These are phyloP conservation scores for Bonnemaisonia californica DNA, from an alignment of 31 red algal genomes.

Conservation along the genomic window DNA sequence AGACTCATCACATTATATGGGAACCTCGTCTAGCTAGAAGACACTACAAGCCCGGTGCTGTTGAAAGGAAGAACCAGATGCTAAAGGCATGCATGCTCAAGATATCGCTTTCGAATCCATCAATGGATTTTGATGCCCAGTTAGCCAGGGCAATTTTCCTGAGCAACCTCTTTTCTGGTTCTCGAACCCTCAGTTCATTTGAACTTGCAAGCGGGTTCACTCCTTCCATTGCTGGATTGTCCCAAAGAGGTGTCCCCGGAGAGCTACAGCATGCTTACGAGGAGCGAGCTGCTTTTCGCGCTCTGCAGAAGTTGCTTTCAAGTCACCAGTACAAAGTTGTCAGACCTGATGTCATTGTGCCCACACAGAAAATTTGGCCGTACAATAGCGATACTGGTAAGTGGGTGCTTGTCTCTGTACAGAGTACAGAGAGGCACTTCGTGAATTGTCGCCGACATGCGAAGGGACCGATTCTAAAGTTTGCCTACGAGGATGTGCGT, in stretches of 20 bases:
- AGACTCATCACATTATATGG: not conserved
- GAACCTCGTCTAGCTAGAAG: not conserved
- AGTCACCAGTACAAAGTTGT: no score
- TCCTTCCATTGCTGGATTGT: conserved; percentile 12
- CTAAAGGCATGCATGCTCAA: not conserved
- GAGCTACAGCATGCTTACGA: not conserved
- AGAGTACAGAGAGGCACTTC: no score
- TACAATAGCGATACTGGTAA: no score
- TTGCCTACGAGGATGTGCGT: no score
- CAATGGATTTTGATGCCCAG: not conserved
- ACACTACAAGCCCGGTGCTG: not conserved
- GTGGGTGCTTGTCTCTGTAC: no score
- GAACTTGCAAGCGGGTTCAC: conserved; percentile 2
- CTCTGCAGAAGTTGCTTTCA: not conserved
- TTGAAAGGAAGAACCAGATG: conserved; percentile 1
- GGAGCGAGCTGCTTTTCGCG: not conserved
- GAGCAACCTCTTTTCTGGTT: conserved; percentile 6
- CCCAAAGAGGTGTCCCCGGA: not conserved
- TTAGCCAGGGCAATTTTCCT: not conserved
- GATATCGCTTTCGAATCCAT: not conserved
- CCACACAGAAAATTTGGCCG: no score
- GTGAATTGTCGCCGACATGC: no score
- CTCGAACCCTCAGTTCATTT: conserved; percentile 7
- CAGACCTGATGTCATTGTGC: no score
- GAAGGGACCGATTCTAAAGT: no score